A percentile compares a stretch with the other conserved stretches of the same genome.
Conservation (phyloP, 768 basidiomycete genomes). For the Amanita subjunquillea region DNA sequence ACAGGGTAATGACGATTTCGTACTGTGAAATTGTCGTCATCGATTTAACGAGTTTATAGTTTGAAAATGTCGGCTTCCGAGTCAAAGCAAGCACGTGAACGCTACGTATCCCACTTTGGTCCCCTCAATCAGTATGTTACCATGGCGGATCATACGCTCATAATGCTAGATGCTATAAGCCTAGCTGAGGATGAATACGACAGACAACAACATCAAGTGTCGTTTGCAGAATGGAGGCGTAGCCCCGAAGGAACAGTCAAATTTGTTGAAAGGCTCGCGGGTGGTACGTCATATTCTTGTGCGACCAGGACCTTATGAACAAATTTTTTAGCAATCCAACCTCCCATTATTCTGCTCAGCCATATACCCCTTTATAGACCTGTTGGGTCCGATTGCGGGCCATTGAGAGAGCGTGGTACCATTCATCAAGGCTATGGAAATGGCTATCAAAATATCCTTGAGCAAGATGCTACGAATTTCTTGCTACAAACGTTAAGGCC, state of each 20-base stretch:
- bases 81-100: slow-evolving; percentile 33
- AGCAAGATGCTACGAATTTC: slow-evolving; percentile 52
- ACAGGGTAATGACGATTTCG: slow-evolving; percentile 40
- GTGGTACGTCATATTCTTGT: slow-evolving; percentile 16
- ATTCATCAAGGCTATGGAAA: slow-evolving; percentile 67
- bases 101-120: slow-evolving; percentile 74
- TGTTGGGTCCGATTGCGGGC: slow-evolving; percentile 62
- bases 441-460: slow-evolving; percentile 83
- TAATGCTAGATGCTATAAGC: slow-evolving; percentile 65
- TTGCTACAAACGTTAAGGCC: slow-evolving; percentile 59
- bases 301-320: not conserved
- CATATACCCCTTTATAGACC: slow-evolving; percentile 86
- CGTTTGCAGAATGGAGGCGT: slow-evolving; percentile 37
- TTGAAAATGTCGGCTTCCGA: slow-evolving; percentile 35
- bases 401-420: slow-evolving; percentile 60
- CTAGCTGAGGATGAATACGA: slow-evolving; percentile 65
- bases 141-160: slow-evolving; percentile 61
- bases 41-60: slow-evolving; percentile 20
- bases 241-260: slow-evolving; percentile 41
- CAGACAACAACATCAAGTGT: slow-evolving; percentile 29
- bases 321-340: not conserved
- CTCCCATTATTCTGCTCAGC: slow-evolving; percentile 63
- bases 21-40: slow-evolving; percentile 16
- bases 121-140: slow-evolving; percentile 51
- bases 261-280: slow-evolving; percentile 34